Evolutionary conservation across 2,329 filamentous ascomycete species (phyloP), one percentile per base, ranked within the genome.

Genomic region (Aspergillus floridensis): DNA sequence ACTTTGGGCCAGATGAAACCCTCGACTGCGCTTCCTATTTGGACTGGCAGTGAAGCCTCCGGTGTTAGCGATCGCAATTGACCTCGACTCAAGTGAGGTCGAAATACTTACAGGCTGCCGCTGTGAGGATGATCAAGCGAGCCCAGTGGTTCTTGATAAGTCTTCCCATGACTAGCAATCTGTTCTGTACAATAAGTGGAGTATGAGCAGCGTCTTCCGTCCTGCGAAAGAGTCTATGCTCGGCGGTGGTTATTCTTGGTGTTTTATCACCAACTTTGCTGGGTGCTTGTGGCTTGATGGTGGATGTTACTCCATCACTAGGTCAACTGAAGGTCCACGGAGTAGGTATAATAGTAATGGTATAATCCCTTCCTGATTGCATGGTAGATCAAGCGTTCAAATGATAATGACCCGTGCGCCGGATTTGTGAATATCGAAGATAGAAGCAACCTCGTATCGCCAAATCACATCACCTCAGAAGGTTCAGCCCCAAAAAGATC

Each of bases 61-160:
- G 49, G 53, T 65, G 59, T 68, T 64, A 60, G 35, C 47, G 64
- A 53, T 56, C 11, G 26, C 48, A 48, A 44, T 46, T 49, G 4
- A 26, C 2, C 7, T 29, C 24, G 10, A 50, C 26, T 29, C 26
- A 52, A 49, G 51, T 54, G 52, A 51, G 19, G 46, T 5, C 32
- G n/a, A n/a, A 35, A n/a, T 48, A 77, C 83, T 56, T 86, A 92
- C 90, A 93, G 59, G 81, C 77, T 67, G 91, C 89, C 41, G 95
- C 92, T 29, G 91, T 91, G 74, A 99, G 82, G 77, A 96, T 85
- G 73, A 99, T 95, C 71, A 99, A 88, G 62, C 95, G 89, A 68
- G 92, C 95, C 92, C 92, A 96, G 82, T 99, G 95, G 82, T 98
- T 98, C 85, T 99, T 99, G 82, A 99, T 98, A 74, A 99, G 88